Conservation (phyloP, 345 rosid genomes). For the Hevea brasiliensis region DNA sequence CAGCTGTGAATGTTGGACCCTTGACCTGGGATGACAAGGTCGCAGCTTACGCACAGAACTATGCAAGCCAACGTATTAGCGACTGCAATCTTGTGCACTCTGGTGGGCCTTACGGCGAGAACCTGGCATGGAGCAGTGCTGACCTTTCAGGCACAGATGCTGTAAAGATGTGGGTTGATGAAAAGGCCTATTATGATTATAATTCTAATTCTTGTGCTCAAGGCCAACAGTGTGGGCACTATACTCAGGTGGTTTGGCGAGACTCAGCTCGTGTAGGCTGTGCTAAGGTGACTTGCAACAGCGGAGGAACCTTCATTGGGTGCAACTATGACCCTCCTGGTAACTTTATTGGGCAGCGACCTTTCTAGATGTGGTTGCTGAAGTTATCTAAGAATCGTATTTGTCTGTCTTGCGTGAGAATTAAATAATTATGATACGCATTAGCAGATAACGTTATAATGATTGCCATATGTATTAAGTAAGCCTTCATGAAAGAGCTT, state of each 20-base stretch:
- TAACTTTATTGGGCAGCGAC: slow-evolving; percentile 47
- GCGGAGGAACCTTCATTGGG: slow-evolving; percentile 46
- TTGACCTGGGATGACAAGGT: slow-evolving; percentile 13
- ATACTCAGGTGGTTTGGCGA: no score
- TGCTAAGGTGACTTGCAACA: slow-evolving; percentile 57
- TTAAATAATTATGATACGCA: no score
- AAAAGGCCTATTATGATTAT: slow-evolving; percentile 8
- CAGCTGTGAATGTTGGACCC: not conserved
- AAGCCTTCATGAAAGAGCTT: no score
- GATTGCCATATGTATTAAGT: no score
- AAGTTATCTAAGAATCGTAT: not conserved
- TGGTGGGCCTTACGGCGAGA: slow-evolving; percentile 22
- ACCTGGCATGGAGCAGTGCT: slow-evolving; percentile 13
- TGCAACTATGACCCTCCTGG: slow-evolving; percentile 73
- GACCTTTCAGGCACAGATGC: not conserved
- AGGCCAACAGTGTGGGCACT: no score
- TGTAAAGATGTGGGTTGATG: slow-evolving; percentile 11
- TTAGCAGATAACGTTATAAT: no score
- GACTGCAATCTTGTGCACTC: slow-evolving; percentile 13
- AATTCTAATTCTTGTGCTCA: slow-evolving; percentile 12
- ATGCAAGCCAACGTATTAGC: not conserved
- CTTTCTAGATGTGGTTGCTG: slow-evolving; percentile 17
- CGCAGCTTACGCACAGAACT: slow-evolving; percentile 6
- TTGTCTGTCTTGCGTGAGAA: no score
- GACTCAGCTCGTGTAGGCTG: slow-evolving; percentile 55